Evolutionary conservation across 2,329 filamentous ascomycete species (phyloP), one percentile per base, ranked within the genome.

Genomic region (Pseudogymnoascus sp.): DNA sequence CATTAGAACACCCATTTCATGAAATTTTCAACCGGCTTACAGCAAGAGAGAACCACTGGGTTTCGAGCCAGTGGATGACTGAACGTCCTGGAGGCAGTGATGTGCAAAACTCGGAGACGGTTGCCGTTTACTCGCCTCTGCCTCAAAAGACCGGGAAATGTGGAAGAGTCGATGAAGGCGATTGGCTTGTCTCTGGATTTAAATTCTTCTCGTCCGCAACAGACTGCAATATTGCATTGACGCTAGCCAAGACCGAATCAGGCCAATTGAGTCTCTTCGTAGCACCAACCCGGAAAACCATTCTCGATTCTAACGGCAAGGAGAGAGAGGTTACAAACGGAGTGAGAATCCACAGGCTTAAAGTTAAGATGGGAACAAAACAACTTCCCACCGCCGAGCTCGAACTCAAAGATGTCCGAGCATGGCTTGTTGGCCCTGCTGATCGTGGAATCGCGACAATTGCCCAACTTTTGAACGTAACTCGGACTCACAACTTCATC

Each of bases 1-100:
- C 62, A 9, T 35, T 30, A 60, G 62, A 49, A 62, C 63, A 68
- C 38, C 71, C 75, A 0, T 71, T 76, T 16, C 63, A 69, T 16
- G 70, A 74, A 52, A 72, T 72, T 2, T 77, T 74, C 65, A 64
- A 69, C 9, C 71, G 73, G 22, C 68, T 82, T 8, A 75, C 73
- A 2, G 73, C 72, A 35, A 71, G 77, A 4, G 72, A 79, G 4
- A 62, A 69, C 7, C 75, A 75, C 5, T 84, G 81, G 81, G 83
- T 79, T 2, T 81, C 77, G 19, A 80, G 80, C 0, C 81, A 83
- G 67, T 83, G 81, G 81, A 83, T 83, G 80, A 83, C 81, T 0
- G 81, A 83, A 63, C 73, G 81, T 7, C 72, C 76, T 0, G 80
- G 80, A 3, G 81, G 80, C 0, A 81, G 78, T 62, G 80, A 83